Evolutionary conservation across 164 flowering plant species (phyloP).

Genomic region (Chimonanthus salicifolius): DNA sequence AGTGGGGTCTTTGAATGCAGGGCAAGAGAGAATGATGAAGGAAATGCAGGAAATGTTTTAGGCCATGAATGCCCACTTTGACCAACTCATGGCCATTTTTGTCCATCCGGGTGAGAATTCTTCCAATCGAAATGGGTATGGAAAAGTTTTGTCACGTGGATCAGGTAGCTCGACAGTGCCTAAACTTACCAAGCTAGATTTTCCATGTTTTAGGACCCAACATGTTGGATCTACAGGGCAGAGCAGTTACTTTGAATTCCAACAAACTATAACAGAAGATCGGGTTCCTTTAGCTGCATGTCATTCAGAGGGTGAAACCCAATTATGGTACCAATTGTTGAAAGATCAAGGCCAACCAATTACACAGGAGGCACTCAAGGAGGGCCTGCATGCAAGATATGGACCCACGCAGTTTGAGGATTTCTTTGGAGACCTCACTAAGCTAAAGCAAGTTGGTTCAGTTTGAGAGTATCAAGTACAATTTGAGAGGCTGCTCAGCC

Average conservation of each 20-base stretch:
- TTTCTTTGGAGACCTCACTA: constrained; percentile 9
- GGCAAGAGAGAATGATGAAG: too few relatives aligned
- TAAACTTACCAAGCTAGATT: not conserved
- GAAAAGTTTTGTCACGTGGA: too few relatives aligned
- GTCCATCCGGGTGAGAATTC: too few relatives aligned
- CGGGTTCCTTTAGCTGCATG: constrained; percentile 6
- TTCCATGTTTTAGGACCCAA: not conserved
- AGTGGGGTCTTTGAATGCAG: too few relatives aligned
- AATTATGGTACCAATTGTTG: not conserved
- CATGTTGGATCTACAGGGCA: not conserved
- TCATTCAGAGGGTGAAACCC: constrained; percentile 3
- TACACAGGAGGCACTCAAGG: constrained; percentile 2
- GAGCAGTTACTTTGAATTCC: not conserved
- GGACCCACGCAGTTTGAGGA: constrained; percentile 6
- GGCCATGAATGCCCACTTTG: too few relatives aligned
- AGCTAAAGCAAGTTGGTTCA: not conserved
- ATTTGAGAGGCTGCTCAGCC: constrained; percentile 7
- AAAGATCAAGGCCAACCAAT: not conserved
- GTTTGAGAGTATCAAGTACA: constrained; percentile 2
- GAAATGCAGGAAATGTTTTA: too few relatives aligned
- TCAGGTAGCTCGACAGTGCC: too few relatives aligned
- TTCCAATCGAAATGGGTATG: too few relatives aligned
- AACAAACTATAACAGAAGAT: not conserved
- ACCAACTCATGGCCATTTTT: too few relatives aligned
- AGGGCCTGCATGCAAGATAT: constrained; percentile 2